Evolutionary conservation across 129 eudicot genomes (phyloP).

Genomic region (Scalesia atractyloides): DNA sequence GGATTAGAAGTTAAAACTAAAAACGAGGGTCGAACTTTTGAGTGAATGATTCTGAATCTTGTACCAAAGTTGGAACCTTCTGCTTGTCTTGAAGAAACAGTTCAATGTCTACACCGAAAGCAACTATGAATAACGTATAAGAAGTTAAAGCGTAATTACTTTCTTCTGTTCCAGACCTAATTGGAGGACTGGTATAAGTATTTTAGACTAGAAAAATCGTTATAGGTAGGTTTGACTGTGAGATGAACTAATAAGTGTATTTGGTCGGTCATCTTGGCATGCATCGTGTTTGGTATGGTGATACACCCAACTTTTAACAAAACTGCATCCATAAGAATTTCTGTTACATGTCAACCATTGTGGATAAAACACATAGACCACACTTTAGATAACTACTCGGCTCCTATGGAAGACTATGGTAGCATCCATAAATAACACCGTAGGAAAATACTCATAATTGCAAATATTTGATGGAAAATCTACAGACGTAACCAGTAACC

Average conservation of each 20-base stretch:
- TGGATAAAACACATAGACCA: too few species aligned
- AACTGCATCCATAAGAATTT: too few species aligned
- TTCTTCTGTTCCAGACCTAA: not conserved
- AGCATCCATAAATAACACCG: too few species aligned
- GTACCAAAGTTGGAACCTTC: not conserved
- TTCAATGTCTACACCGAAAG: not conserved
- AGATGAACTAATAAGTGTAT: too few species aligned
- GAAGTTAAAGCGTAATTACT: not conserved
- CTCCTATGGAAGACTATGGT: too few species aligned
- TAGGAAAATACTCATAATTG: too few species aligned
- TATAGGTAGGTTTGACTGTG: not conserved
- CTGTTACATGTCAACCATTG: too few species aligned
- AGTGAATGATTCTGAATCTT: conserved; percentile 1
- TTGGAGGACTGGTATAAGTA: not conserved
- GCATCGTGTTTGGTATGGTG: not conserved
- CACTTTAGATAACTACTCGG: too few species aligned
- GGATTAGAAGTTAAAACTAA: not conserved
- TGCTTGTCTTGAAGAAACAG: not conserved
- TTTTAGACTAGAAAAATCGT: not conserved
- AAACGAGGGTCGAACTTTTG: not conserved
- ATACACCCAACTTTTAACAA: too few species aligned
- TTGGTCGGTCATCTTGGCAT: not conserved
- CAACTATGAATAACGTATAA: not conserved
- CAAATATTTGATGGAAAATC: too few species aligned
- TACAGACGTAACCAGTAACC: too few species aligned